Conservation (phyloP, 2,329 filamentous ascomycete species). For the Exophiala sp. region DNA sequence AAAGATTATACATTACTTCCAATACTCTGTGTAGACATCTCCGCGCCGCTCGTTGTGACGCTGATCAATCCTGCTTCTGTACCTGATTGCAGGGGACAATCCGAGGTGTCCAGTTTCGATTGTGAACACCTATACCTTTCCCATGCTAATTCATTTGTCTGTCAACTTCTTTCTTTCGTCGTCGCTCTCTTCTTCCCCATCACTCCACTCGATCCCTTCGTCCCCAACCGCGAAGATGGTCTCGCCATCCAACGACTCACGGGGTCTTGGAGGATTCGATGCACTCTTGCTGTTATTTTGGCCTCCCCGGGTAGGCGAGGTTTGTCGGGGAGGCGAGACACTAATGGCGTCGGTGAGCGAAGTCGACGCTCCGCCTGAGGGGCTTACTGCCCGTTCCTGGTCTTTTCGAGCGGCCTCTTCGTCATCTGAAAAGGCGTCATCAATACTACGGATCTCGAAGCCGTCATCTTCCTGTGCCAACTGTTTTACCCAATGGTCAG, state of each 20-base stretch:
- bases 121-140: background rate
- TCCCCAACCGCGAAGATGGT: conserved; percentile 91
- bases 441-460: conserved; percentile 88
- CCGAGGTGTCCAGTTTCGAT: no score
- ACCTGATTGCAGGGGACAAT: no score
- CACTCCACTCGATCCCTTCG: conserved; percentile 79
- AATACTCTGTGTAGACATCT: background rate
- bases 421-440: conserved; percentile 53
- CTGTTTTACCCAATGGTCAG: conserved; percentile 39
- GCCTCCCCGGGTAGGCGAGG: conserved; percentile 12
- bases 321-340: conserved; percentile 5
- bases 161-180: conserved; percentile 49
- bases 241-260: conserved; percentile 72
- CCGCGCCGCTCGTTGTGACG: background rate
- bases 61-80: background rate
- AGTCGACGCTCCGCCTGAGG: conserved; percentile 18
- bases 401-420: conserved; percentile 34
- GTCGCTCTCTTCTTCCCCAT: conserved; percentile 58
- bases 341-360: conserved; percentile 26
- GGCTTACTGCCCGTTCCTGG: conserved; percentile 25
- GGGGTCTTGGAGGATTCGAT: conserved; percentile 38
- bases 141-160: conserved; percentile 32
- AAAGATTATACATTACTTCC: background rate
- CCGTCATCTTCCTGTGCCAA: conserved; percentile 97
- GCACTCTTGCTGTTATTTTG: conserved; percentile 19